A percentile compares a stretch with the other conserved stretches of the same genome.
Conservation (phyloP, 2,329 filamentous ascomycete species). For the Aspergillus ibericus region DNA sequence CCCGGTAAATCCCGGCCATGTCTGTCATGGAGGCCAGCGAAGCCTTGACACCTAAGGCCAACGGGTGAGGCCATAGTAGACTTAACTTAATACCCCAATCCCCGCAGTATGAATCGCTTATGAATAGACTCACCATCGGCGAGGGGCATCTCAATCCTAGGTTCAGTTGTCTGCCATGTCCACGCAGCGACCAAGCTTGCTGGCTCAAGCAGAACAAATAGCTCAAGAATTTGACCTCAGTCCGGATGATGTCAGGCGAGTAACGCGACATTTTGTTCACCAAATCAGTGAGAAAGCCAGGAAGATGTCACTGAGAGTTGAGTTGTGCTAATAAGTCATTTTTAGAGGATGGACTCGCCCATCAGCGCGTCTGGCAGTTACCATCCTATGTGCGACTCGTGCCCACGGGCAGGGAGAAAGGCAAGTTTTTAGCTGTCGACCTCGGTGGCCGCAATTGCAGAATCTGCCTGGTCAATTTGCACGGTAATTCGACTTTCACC, state of each 20-base stretch:
- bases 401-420: constrained; percentile 19
- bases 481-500: constrained; percentile 21
- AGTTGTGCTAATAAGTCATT: background rate
- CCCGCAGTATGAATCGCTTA: background rate
- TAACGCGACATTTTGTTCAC: constrained; percentile 13
- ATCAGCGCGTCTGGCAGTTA: constrained; percentile 19
- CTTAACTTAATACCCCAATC: background rate
- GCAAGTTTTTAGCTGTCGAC: constrained; percentile 21
- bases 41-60: background rate
- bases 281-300: constrained; percentile 12
- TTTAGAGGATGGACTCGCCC: constrained; percentile 18
- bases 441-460: constrained; percentile 24
- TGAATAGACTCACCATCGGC: background rate
- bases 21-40: background rate
- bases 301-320: too few species aligned
- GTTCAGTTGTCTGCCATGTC: background rate
- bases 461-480: constrained; percentile 20
- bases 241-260: constrained; percentile 8
- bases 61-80: background rate
- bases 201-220: constrained; percentile 15
- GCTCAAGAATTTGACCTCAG: constrained; percentile 10
- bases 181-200: constrained; percentile 10
- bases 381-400: constrained; percentile 19
- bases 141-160: background rate
- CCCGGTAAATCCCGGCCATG: background rate